These are phyloP conservation scores for Cicer judaicum DNA, from an alignment of 306 rosid species.

Conservation along the genomic window DNA sequence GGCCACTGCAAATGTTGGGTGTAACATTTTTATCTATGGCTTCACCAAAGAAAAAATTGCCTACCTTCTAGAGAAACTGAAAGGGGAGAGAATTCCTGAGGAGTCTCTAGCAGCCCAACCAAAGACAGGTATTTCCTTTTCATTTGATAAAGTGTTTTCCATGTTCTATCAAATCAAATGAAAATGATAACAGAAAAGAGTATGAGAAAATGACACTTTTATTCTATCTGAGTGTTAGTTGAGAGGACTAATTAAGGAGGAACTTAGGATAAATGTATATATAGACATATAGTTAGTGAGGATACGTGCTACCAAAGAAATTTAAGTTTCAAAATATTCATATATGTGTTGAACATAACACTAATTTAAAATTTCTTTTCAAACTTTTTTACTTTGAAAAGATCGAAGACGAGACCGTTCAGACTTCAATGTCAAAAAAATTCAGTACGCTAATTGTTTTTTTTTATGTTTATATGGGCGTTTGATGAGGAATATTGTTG, in stretches of 20 bases:
- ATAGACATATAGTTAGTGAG: neutral
- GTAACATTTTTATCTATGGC: too few relatives aligned
- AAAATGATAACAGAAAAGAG: neutral
- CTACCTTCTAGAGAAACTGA: slow-evolving; percentile 50
- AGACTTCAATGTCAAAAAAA: too few relatives aligned
- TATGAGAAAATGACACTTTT: neutral
- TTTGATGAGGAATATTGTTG: too few relatives aligned
- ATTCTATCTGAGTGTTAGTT: neutral
- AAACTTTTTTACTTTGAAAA: neutral
- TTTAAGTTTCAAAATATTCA: neutral
- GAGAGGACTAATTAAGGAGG: neutral
- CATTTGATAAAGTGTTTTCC: slow-evolving; percentile 7
- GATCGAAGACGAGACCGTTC: neutral
- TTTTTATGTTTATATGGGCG: too few relatives aligned
- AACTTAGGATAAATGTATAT: neutral
- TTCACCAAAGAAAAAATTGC: too few relatives aligned
- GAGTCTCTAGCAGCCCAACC: slow-evolving; percentile 56
- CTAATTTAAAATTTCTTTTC: neutral
- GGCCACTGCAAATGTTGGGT: too few relatives aligned
- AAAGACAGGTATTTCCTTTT: slow-evolving; percentile 18
- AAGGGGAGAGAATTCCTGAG: slow-evolving; percentile 51
- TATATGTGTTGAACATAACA: neutral
- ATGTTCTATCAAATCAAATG: neutral
- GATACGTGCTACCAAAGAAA: neutral
- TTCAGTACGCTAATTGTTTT: neutral